Evolutionary conservation across 805 yeast species (phyloP).

Genomic region (Yarrowia sp.): DNA sequence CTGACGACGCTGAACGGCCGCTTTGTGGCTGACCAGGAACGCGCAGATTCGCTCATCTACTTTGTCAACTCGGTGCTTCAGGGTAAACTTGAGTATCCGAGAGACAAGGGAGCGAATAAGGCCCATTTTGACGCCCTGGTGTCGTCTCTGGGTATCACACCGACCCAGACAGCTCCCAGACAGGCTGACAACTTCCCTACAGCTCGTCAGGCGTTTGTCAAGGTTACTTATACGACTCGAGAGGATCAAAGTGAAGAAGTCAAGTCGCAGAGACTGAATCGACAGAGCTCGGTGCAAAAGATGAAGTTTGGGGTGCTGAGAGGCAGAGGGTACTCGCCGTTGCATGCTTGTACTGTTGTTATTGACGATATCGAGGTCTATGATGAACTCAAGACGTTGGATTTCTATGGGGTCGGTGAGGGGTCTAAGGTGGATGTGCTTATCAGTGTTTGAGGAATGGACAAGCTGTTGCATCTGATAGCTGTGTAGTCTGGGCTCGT

Average conservation of each 20-base stretch:
- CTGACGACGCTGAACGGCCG: slow-evolving; percentile 12
- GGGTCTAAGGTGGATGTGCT: not conserved
- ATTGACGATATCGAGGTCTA: slow-evolving; percentile 29
- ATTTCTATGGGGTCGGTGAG: slow-evolving; percentile 8
- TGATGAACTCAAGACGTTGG: slow-evolving; percentile 31
- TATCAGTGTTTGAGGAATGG: too few relatives aligned
- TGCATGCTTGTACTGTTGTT: not conserved
- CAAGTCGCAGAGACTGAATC: not conserved
- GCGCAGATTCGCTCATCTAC: slow-evolving; percentile 4
- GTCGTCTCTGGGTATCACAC: not conserved
- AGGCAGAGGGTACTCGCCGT: not conserved
- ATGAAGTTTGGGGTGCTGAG: slow-evolving; percentile 19
- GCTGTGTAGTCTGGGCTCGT: too few relatives aligned
- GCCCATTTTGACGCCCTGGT: slow-evolving; percentile 12
- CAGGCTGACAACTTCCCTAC: not conserved
- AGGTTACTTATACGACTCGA: not conserved
- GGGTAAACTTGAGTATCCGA: slow-evolving; percentile 13
- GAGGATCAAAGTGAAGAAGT: not conserved
- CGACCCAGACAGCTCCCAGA: not conserved
- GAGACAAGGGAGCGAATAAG: not conserved
- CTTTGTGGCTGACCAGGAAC: slow-evolving; percentile 3
- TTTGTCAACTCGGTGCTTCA: slow-evolving; percentile 20
- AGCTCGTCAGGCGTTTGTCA: slow-evolving; percentile 19
- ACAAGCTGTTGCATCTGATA: too few relatives aligned
- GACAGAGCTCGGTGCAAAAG: slow-evolving; percentile 15